Evolutionary conservation across 257 asterid genomes (phyloP), one percentile per base, ranked within the genome.

Genomic region (Plectranthus barbatus): DNA sequence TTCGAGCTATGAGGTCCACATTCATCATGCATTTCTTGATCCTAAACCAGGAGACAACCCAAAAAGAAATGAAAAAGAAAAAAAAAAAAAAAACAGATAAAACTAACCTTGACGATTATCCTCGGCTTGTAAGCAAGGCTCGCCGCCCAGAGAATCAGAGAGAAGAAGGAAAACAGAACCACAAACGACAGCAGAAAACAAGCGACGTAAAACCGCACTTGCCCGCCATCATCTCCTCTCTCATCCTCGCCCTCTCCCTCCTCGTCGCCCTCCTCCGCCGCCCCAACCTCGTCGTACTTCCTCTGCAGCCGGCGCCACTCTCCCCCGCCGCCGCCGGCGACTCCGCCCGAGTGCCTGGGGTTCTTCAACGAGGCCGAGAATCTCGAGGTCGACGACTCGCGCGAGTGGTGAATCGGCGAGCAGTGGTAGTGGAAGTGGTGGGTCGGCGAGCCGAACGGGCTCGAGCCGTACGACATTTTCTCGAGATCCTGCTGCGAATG

Each of bases 401-500:
- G 77, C 2, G 98, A 91, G 78, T 91, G 96, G 84, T 91, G 94
- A 50, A 87, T 86, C 31, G 97, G 97, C 1, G 97, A 91, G 68
- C 93, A 91, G 68, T 91, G 96, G 79, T 86, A 86, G 15, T 80
- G 93, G 54, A 77, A 82, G 21, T 81, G 91, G 75, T 87, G 95
- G 54, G 87, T 7, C 0, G 98, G 98, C 0, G 98, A 88, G n/a
- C 86, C 95, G 57, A 80, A 82, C 0, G 98, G 98, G 34, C 92
- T 88, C 7, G 94, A 91, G 20, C 88, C 86, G 75, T 71, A 86
- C 1, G 98, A 91, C 88, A 91, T 84, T 18, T 90, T 87, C 64
- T 90, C 95, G 0, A 76, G 74, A 31, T 86, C 85, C 53, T 83
- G 82, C 4, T 79, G 86, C 4, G 96, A 85, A 56, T 88, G 96